Evolutionary conservation across 148 eudicot species (phyloP).

Genomic region (Rhododendron griersonianum): DNA sequence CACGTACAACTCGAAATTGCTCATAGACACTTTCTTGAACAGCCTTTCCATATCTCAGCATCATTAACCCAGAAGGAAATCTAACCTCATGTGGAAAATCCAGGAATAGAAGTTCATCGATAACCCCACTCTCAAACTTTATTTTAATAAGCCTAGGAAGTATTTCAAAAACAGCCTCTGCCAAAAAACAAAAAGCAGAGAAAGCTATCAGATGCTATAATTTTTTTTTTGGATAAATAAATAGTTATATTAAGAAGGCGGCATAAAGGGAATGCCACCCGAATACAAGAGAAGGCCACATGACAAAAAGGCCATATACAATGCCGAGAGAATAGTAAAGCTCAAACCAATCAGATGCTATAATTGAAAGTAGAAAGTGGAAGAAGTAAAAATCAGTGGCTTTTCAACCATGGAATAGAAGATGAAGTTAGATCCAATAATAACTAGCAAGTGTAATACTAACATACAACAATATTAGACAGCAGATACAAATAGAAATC

Average conservation of each 20-base stretch:
- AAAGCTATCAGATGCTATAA: conserved; percentile 6
- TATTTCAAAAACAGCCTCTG: conserved; percentile 40
- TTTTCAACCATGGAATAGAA: neutral
- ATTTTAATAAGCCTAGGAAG: conserved; percentile 37
- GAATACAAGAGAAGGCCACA: too few species aligned
- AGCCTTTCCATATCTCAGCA: conserved; percentile 48
- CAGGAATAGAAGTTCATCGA: conserved; percentile 50
- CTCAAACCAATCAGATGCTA: neutral
- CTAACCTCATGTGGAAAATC: conserved; percentile 39
- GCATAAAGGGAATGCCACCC: too few species aligned
- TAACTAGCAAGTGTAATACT: neutral
- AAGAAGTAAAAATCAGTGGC: neutral
- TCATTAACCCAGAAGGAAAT: conserved; percentile 36
- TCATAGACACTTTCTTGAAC: conserved; percentile 51
- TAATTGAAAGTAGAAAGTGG: neutral
- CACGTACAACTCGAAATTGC: conserved; percentile 50
- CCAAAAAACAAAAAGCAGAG: conserved; percentile 11
- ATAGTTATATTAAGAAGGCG: too few species aligned
- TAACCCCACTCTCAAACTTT: conserved; percentile 46
- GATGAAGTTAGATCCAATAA: neutral
- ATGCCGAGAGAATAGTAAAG: too few species aligned
- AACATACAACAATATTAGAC: neutral
- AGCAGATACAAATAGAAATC: neutral
- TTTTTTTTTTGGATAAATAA: too few species aligned
- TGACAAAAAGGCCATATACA: too few species aligned